Evolutionary conservation across 305 asterid species (phyloP).

Genomic region (Nicotiana rustica): DNA sequence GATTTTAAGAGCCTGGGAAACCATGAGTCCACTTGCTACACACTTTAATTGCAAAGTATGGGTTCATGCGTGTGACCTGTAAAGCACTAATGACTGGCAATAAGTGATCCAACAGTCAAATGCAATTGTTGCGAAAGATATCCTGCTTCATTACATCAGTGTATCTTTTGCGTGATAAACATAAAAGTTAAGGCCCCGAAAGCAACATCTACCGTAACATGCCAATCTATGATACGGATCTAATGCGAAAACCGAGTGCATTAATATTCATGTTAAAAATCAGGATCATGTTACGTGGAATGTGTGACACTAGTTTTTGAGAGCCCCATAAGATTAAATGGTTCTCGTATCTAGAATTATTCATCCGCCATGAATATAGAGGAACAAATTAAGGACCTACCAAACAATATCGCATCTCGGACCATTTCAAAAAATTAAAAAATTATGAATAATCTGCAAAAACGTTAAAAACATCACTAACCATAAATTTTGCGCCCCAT

Average conservation of each 20-base stretch:
- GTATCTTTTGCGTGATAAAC: background rate
- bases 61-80: background rate
- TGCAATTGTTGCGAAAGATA: background rate
- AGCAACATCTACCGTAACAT: background rate
- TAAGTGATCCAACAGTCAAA: background rate
- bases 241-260: background rate
- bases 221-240: background rate
- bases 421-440: background rate
- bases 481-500: constrained; percentile 98
- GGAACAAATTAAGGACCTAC: background rate
- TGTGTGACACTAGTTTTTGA: background rate
- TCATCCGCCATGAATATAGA: background rate
- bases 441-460: background rate
- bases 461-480: constrained; percentile 37
- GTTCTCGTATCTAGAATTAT: background rate
- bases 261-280: no score
- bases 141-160: background rate
- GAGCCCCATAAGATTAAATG: background rate
- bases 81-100: background rate
- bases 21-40: background rate
- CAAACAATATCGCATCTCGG: background rate
- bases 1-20: no score
- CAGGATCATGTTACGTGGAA: background rate
- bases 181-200: background rate
- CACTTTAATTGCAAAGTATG: background rate